Evolutionary conservation across 495 filamentous ascomycete species (phyloP), one percentile per base, ranked within the genome.

Genomic region (Aspergillus biplanus): DNA sequence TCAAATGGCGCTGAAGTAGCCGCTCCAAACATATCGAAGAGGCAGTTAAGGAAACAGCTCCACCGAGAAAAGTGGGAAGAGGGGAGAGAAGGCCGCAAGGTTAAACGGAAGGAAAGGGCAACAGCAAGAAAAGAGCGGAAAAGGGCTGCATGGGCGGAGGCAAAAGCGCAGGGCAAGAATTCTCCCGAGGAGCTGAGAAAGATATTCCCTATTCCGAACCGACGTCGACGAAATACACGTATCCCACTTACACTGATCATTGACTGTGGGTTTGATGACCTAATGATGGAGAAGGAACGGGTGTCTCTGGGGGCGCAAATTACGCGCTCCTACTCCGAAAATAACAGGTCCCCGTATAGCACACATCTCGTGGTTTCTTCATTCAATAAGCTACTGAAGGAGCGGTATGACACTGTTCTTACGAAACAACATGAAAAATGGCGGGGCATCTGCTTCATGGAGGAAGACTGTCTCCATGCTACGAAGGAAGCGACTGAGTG

Each of bases 251-350:
- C 91, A 0, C 69, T 98, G 65, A 77, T 99, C 42, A 75, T 99
- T 65, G 95, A 99, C 73, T 98, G 96, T 73, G 87, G 90, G 63
- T 99, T 94, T 65, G 92, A 99, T 65, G 83, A 90, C 11, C 79
- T 94, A 68, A 99, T 99, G 95, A 80, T 77, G 33, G 86, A 90
- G 0, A 86, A 89, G 57, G 96, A 99, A 70, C 79, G 91, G 16
- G 87, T 90, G 7, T 97, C 92, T 4, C 82, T 99, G 9, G 86
- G 83, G 3, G 83, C 84, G 32, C 95, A 99, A 74, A 75, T 99
- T 58, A 95, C 92, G 3, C 82, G 96, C 21, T 87, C 83, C 65
- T 98, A 99, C 78, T 92, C 93, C 5, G 90, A 96, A 67, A 97
- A 97, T 71, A 84, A 81, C 47, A 85, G 82, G 52, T 80, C 89